Evolutionary conservation across 306 rosid genomes (phyloP), one percentile per base, ranked within the genome.

Genomic region (Trifolium pratense): DNA sequence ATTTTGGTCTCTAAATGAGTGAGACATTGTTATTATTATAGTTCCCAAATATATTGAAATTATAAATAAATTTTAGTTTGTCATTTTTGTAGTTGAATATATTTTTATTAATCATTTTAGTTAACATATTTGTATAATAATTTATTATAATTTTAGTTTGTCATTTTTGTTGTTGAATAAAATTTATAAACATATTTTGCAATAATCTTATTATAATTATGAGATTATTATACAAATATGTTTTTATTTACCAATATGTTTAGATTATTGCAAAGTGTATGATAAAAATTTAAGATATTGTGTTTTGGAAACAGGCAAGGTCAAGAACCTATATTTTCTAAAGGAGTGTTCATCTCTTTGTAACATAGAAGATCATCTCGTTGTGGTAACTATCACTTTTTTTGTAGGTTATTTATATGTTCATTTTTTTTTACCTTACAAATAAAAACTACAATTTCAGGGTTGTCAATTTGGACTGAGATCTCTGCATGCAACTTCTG

Each of bases 341-440:
- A 75, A 74, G 29, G 69, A 79, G 67, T 91, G 88, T 70, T 84
- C 82, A 48, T 82, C 87, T 26, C 75, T 79, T 51, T 88, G 81
- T 79, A 79, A 58, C 70, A 89, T 86, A 87, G 92, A 91, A 58
- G 91, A 94, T 53, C 75, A 40, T 34, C 48, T 94, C 70, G 48
- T 91, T 26, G 96, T 94, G 97, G 98, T 94, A 88, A 70, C 95
- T 94, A 96, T 97, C 86, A 86, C 60, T 36, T 2, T 36, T 36
- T 29, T 29, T 17, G 9, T 36, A 21, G 4, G 61, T 37, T 26
- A 6, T 48, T 34, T 32, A 23, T 15, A 37, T 3, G 36, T 61
- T 58, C 10, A 3, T 10, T 18, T 11, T 36, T 36, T 5, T 64
- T 26, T 36, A 36, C 7, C 39, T 36, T 36, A 36, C 39, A 36